phyloP scores from a whole-genome alignment of 257 asterid genomes.

The Solanum etuberosum region DNA sequence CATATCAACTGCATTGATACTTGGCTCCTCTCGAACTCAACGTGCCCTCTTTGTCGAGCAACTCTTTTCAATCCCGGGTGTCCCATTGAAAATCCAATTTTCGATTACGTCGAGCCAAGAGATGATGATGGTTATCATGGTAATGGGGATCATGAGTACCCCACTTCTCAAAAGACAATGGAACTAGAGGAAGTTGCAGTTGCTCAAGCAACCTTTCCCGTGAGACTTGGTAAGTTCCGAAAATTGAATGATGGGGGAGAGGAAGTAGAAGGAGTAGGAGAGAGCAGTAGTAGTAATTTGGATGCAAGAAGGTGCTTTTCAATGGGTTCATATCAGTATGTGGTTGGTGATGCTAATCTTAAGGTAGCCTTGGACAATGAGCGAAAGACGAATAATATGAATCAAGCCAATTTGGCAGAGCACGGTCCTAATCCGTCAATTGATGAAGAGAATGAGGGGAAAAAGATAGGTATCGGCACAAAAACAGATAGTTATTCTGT shows the following conservation, averaged over 20 bases:
- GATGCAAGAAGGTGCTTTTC: constrained; percentile 89
- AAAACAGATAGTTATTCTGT: constrained; percentile 91
- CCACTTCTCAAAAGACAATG: constrained; percentile 38
- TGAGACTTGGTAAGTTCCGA: constrained; percentile 58
- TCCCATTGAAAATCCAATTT: constrained; percentile 68
- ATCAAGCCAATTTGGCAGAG: neutral
- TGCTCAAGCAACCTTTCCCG: constrained; percentile 49
- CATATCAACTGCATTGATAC: constrained; percentile 82
- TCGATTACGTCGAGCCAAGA: constrained; percentile 53
- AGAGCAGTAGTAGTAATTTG: constrained; percentile 72
- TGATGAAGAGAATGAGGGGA: constrained; percentile 41
- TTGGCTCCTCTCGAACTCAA: constrained; percentile 89
- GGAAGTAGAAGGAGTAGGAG: constrained; percentile 38
- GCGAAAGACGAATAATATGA: neutral
- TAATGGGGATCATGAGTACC: constrained; percentile 22
- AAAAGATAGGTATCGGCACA: constrained; percentile 62
- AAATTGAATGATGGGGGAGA: constrained; percentile 26
- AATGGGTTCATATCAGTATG: constrained; percentile 86
- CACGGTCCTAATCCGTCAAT: constrained; percentile 7
- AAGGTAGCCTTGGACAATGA: constrained; percentile 55
- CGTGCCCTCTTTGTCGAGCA: constrained; percentile 90
- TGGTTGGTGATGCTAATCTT: constrained; percentile 69
- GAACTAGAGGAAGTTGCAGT: constrained; percentile 48
- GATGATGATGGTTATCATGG: constrained; percentile 47
- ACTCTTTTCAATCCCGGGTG: constrained; percentile 67